Percentiles rank a stretch among this genome's conserved stretches.
Conservation (phyloP, 2,329 filamentous ascomycete genomes). For the Graphilbum sp. region DNA sequence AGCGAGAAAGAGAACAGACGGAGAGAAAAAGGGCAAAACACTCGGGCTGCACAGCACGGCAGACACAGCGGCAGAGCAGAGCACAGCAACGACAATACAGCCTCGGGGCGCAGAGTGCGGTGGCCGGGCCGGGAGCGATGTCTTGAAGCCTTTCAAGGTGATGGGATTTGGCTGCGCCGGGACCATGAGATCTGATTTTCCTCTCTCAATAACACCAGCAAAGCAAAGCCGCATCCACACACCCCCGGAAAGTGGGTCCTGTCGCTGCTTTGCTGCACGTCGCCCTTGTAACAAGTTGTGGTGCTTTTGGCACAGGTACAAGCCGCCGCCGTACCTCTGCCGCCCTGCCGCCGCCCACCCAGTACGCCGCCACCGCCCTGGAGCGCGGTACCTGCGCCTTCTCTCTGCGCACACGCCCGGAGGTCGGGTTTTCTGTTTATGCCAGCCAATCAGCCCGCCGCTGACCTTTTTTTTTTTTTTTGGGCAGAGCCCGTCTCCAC, state of each 20-base stretch:
- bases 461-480: too few relatives aligned
- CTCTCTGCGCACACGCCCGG: constrained; percentile 2
- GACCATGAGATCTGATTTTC: constrained; percentile 11
- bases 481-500: too few relatives aligned
- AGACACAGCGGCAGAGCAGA: too few relatives aligned
- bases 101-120: too few relatives aligned
- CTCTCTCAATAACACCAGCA: constrained; percentile 12
- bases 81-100: too few relatives aligned
- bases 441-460: constrained; percentile 9
- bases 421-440: constrained; percentile 7
- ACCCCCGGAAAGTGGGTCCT: constrained; percentile 5
- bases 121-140: too few relatives aligned
- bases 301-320: neutral
- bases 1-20: too few relatives aligned
- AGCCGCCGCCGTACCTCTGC: neutral
- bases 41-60: too few relatives aligned
- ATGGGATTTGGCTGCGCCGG: constrained; percentile 7
- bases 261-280: constrained; percentile 1
- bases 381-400: neutral
- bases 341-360: too few relatives aligned
- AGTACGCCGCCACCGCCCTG: too few relatives aligned
- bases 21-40: too few relatives aligned
- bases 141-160: neutral
- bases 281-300: neutral
- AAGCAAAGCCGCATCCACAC: constrained; percentile 6